Percentiles rank a stretch among this genome's conserved stretches.
These are phyloP conservation scores for Collybiopsis luxurians DNA, from an alignment of 768 basidiomycete genomes.

Conservation along the genomic window DNA sequence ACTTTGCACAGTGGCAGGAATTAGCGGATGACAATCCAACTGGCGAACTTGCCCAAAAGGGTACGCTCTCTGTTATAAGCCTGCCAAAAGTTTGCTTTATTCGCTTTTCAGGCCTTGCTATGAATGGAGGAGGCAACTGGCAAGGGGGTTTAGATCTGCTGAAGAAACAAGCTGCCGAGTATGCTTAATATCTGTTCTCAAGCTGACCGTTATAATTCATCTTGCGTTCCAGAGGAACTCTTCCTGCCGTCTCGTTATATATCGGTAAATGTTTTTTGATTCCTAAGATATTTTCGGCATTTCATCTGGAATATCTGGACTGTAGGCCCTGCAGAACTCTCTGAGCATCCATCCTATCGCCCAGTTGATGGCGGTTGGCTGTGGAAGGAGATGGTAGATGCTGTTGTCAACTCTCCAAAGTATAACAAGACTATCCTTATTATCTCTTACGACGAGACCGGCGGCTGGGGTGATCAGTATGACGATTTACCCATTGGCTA, in stretches of 20 bases:
- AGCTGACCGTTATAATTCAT: not conserved
- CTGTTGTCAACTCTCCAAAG: constrained; percentile 3
- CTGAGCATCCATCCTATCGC: constrained; percentile 6
- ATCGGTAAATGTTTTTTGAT: not conserved
- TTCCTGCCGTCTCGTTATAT: constrained; percentile 7
- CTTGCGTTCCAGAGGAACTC: not conserved
- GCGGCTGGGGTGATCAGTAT: constrained; percentile 5
- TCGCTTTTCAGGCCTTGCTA: not conserved
- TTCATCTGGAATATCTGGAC: too few relatives aligned
- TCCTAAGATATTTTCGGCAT: not conserved
- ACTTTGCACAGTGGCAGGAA: constrained; percentile 2
- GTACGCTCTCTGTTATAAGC: not conserved
- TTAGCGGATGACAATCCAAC: constrained; percentile 1
- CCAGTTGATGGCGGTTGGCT: constrained; percentile 8
- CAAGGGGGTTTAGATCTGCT: constrained; percentile 7
- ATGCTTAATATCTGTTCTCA: not conserved
- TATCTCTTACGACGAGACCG: constrained; percentile 6
- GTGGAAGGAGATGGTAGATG: constrained; percentile 4
- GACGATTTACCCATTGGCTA: not conserved
- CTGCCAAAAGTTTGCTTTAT: not conserved
- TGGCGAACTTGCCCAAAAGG: constrained; percentile 1
- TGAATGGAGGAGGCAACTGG: constrained; percentile 9
- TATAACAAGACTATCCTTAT: constrained; percentile 9
- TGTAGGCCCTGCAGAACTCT: constrained; percentile 6
- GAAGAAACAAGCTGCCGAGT: constrained; percentile 7